Conservation (phyloP, 2,329 filamentous ascomycete genomes). For the Botrytis medusae region DNA sequence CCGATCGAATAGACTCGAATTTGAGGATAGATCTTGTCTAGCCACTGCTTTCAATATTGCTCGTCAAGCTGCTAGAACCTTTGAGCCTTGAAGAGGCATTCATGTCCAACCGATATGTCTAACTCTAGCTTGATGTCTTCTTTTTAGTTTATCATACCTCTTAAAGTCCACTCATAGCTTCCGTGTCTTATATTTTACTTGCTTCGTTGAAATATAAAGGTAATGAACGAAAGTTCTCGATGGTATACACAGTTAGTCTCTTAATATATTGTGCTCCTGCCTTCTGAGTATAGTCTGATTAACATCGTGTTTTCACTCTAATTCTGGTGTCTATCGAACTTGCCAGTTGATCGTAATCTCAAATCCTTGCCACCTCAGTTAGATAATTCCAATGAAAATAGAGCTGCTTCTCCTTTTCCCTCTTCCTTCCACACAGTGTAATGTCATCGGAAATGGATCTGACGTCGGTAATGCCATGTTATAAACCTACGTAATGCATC, state of each 20-base stretch:
- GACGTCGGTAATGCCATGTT: background rate
- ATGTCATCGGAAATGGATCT: background rate
- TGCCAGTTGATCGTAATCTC: background rate
- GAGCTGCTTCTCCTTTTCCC: background rate
- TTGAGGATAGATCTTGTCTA: background rate
- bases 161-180: background rate
- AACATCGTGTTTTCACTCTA: background rate
- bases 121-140: background rate
- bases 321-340: background rate
- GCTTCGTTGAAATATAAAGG: background rate
- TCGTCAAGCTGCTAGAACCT: background rate
- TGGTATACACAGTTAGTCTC: background rate
- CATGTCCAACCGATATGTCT: background rate
- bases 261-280: background rate
- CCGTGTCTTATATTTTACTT: background rate
- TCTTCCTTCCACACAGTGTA: background rate
- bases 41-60: background rate
- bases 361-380: background rate
- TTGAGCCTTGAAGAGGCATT: background rate
- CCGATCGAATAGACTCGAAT: background rate
- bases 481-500: background rate
- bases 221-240: background rate
- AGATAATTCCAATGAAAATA: background rate
- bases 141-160: background rate
- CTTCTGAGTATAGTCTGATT: background rate